Conservation (phyloP, 176 grass and related monocot species). For the Typha latifolia region DNA sequence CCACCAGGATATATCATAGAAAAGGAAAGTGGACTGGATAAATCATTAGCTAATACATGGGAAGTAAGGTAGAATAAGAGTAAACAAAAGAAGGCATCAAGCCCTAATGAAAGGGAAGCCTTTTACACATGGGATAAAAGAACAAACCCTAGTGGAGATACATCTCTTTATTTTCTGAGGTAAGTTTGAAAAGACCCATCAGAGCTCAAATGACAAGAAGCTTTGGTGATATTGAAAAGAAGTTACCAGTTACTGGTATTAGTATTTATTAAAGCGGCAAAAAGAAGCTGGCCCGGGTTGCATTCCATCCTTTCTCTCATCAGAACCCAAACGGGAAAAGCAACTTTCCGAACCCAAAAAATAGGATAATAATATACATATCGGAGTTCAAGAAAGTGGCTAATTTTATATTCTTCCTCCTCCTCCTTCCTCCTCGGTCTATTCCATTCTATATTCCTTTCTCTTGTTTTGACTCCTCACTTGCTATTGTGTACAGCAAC, state of each 20-base stretch:
- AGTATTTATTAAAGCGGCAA: constrained; percentile 3
- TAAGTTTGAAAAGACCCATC: constrained; percentile 58
- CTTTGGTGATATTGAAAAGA: constrained; percentile 30
- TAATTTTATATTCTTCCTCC: background rate
- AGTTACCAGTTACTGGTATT: constrained; percentile 8
- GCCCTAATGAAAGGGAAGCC: constrained; percentile 22
- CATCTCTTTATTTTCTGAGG: constrained; percentile 15
- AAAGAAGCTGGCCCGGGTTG: background rate
- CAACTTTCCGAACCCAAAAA: constrained; percentile 2
- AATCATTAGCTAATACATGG: too few species aligned
- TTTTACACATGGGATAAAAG: constrained; percentile 16
- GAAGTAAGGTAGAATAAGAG: background rate
- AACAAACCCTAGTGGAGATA: constrained; percentile 9
- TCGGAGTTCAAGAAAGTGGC: background rate
- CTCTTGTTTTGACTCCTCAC: background rate
- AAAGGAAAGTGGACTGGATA: background rate
- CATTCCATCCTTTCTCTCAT: background rate
- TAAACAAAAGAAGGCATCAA: constrained; percentile 28
- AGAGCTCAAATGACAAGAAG: constrained; percentile 39
- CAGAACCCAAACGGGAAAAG: background rate
- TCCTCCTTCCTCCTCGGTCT: background rate
- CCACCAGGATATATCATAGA: constrained; percentile 27
- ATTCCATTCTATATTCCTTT: background rate
- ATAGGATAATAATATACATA: background rate
- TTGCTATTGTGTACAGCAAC: constrained; percentile 38